Conservation (phyloP, 163 green algal genomes). For the Chloroidium sp. region DNA sequence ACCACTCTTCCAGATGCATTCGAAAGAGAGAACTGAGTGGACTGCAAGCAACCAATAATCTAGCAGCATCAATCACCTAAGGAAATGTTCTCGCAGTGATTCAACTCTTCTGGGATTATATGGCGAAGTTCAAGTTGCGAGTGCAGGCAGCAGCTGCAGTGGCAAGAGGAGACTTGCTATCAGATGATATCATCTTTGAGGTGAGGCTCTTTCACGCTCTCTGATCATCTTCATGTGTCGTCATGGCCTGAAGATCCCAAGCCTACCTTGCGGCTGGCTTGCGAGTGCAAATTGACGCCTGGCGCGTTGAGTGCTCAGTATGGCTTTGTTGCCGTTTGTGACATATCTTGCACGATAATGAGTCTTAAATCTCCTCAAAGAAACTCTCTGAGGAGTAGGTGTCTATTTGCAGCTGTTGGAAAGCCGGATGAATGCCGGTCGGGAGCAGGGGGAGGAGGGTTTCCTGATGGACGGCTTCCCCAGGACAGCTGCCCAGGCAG, state of each 20-base stretch:
- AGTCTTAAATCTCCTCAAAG: not conserved
- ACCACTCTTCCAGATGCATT: too few species aligned
- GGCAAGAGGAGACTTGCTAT: conserved; percentile 67
- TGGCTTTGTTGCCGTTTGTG: not conserved
- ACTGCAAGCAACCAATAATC: too few species aligned
- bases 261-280: too few species aligned
- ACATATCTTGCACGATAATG: not conserved
- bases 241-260: too few species aligned
- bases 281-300: too few species aligned
- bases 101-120: too few species aligned
- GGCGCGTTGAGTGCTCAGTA: too few species aligned
- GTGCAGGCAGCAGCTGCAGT: conserved; percentile 69
- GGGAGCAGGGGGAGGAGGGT: conserved; percentile 40
- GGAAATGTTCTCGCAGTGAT: too few species aligned
- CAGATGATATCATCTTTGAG: conserved; percentile 49
- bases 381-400: not conserved
- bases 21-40: too few species aligned
- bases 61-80: too few species aligned
- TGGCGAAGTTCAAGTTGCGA: too few species aligned
- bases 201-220: not conserved
- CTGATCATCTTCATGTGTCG: too few species aligned
- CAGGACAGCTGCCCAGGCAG: conserved; percentile 68
- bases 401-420: conserved; percentile 40
- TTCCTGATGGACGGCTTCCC: conserved; percentile 95
- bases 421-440: conserved; percentile 38